These are phyloP conservation scores for Coniochaeta pulveracea DNA, from an alignment of 2,329 filamentous ascomycete species.

Conservation along the genomic window DNA sequence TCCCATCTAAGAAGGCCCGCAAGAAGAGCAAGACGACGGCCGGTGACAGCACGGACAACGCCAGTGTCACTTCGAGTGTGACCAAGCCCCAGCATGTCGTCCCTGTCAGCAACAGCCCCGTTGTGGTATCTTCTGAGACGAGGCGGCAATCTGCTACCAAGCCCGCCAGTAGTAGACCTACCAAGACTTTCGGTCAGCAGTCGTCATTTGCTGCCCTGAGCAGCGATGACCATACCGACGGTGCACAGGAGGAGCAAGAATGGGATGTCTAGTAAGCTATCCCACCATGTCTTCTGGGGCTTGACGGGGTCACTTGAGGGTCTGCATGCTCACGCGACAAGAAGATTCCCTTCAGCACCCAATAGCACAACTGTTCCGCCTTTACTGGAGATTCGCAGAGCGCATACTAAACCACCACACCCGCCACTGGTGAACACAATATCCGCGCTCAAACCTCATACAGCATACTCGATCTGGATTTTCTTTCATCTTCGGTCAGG, in stretches of 20 bases:
- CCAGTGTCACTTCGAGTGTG: constrained; percentile 12
- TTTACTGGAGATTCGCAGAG: no score
- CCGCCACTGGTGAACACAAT: no score
- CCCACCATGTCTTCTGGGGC: no score
- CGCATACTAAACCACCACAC: no score
- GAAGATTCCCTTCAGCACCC: no score
- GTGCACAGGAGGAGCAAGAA: constrained; percentile 32
- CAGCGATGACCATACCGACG: constrained; percentile 27
- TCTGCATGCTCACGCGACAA: no score
- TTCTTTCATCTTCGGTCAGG: background rate
- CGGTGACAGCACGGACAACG: constrained; percentile 12
- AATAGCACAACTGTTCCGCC: no score
- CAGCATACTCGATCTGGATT: no score
- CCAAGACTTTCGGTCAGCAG: constrained; percentile 24
- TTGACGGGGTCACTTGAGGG: no score
- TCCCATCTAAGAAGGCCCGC: constrained; percentile 32
- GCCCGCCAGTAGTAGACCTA: constrained; percentile 17
- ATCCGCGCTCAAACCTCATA: no score
- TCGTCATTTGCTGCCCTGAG: constrained; percentile 38
- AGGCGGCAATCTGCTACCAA: constrained; percentile 11
- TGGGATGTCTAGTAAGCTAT: constrained; percentile 34
- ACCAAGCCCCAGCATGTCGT: constrained; percentile 12
- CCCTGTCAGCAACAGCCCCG: constrained; percentile 13
- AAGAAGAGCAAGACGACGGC: constrained; percentile 28
- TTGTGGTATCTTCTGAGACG: constrained; percentile 8